Base-by-base conservation (phyloP, 2,329 filamentous ascomycete species). In the Paraphoma sp. region DNA sequence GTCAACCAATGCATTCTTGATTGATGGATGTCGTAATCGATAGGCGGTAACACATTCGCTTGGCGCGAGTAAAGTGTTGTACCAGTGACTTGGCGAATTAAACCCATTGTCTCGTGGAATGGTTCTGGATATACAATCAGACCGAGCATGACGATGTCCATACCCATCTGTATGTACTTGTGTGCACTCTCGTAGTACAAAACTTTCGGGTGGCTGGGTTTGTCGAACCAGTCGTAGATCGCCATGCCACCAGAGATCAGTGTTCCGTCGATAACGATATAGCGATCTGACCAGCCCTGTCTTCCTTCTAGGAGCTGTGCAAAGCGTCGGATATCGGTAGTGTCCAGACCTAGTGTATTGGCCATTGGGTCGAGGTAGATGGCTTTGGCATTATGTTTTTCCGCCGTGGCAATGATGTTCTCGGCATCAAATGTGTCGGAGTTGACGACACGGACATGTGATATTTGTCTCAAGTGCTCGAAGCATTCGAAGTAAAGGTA, bases 401-500 rank as follows among this genome's bases (percentile, higher is more conserved):
- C 53, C 4, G 53, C 44, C 10, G 48, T 48, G 3, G n/a, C 43
- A 12, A 56, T 56, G 36, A 56, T 48, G 29, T 38, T 28, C 6
- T 56, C 53, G 2, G 53, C 53, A n/a, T 56, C 53, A 44, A 56
- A 56, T 4, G 42, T 51, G 10, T 38, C 17, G 1, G 44, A 23
- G 2, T 41, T 17, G n/a, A 48, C 14, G n/a, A 56, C 28, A 11
- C 17, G 14, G 3, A 51, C 17, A 18, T 51, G 48, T 17, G 33
- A 30, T 4, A 51, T 9, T 14, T 8, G 16, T 17, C 38, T 11
- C 1, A 56, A 14, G 12, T 56, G 48, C 23, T 56, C 53, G 7
- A 51, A 48, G 14, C 31, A 41, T 36, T 56, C 53, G 18, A 56
- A 56, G 30, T 56, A 56, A 3, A 56, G 7, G n/a, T 56, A 51